phyloP scores from a whole-genome alignment of 441 rosid species.

The Erysimum pusillum region DNA sequence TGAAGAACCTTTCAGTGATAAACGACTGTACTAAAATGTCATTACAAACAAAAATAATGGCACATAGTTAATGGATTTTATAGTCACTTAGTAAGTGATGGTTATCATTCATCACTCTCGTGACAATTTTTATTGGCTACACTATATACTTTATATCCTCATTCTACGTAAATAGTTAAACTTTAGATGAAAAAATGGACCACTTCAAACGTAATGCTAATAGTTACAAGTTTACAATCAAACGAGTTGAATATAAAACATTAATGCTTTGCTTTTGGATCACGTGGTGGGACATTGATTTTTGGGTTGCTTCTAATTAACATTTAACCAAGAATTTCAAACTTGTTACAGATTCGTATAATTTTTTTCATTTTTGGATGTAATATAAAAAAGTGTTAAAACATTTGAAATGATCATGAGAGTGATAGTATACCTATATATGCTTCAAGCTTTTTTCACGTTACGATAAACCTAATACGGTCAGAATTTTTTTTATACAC shows the following conservation, averaged over 20 bases:
- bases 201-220: constrained; percentile 14
- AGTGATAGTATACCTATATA: background rate
- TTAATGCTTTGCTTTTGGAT: background rate
- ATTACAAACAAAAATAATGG: constrained; percentile 14
- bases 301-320: background rate
- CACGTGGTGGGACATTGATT: constrained; percentile 26
- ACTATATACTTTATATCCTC: background rate
- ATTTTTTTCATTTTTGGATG: background rate
- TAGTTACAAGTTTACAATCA: background rate
- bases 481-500: background rate
- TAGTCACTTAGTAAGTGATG: background rate
- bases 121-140: constrained; percentile 10
- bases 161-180: constrained; percentile 25
- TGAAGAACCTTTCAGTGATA: no score
- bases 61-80: constrained; percentile 13
- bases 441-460: background rate
- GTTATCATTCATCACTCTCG: constrained; percentile 3
- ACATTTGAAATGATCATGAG: background rate
- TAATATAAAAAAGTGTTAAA: background rate
- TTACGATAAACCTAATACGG: background rate
- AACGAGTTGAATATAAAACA: background rate
- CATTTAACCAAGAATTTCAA: constrained; percentile 5
- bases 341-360: background rate
- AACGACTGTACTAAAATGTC: background rate
- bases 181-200: constrained; percentile 31